phyloP scores from a whole-genome alignment of 345 rosid genomes.

The Sisymbrium irio region DNA sequence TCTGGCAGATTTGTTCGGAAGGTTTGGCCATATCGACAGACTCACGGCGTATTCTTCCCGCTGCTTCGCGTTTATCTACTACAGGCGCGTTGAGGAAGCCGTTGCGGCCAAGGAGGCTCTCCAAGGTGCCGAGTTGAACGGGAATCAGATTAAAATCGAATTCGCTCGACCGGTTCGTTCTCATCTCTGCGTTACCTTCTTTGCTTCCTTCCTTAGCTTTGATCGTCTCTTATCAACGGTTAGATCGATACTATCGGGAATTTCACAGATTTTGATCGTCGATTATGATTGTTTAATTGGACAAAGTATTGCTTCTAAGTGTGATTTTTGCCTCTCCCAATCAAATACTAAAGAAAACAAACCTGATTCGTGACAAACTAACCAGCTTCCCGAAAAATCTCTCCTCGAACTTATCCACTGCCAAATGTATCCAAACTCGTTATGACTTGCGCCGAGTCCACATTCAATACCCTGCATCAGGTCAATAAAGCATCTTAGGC shows the following conservation, averaged over 20 bases:
- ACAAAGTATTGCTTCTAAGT: background rate
- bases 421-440: too few relatives aligned
- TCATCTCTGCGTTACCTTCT: too few relatives aligned
- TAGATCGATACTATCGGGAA: background rate
- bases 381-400: too few relatives aligned
- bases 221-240: too few relatives aligned
- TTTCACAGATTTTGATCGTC: background rate
- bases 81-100: conserved; percentile 79
- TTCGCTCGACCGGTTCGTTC: conserved; percentile 99
- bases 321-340: background rate
- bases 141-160: conserved; percentile 74
- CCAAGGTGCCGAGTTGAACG: conserved; percentile 60
- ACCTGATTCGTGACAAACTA: too few relatives aligned
- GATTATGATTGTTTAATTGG: background rate
- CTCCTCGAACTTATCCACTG: too few relatives aligned
- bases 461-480: too few relatives aligned
- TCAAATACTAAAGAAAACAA: background rate
- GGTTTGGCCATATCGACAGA: conserved; percentile 69
- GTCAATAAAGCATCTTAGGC: too few relatives aligned
- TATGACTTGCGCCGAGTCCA: too few relatives aligned
- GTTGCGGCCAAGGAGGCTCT: conserved; percentile 70
- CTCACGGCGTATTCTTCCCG: conserved; percentile 62
- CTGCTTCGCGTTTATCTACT: conserved; percentile 77
- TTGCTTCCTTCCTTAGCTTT: too few relatives aligned
- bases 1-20: conserved; percentile 56